phyloP scores from a whole-genome alignment of 2,329 filamentous ascomycete species.

The Teratosphaeriaceae sp. region DNA sequence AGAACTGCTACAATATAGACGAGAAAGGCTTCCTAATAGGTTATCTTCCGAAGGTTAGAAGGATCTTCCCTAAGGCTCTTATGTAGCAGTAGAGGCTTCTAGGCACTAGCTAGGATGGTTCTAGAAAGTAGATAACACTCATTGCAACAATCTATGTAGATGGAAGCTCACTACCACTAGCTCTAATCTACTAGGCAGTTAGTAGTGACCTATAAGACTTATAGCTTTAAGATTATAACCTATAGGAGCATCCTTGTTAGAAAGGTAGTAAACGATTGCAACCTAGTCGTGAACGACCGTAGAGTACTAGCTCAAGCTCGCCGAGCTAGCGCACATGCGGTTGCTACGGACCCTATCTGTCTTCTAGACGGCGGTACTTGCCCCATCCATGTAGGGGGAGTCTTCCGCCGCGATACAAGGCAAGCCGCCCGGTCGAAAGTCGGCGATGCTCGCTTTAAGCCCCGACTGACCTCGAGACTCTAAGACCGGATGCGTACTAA shows the following conservation, averaged over 20 bases:
- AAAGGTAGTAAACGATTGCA: conserved; percentile 9
- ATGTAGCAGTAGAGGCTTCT: conserved; percentile 5
- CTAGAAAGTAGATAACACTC: conserved; percentile 13
- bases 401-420: too few relatives aligned
- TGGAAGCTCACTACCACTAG: conserved; percentile 10
- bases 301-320: background rate
- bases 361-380: too few relatives aligned
- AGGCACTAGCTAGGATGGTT: conserved; percentile 13
- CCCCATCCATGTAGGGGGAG: too few relatives aligned
- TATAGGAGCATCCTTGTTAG: conserved; percentile 2
- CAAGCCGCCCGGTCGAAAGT: too few relatives aligned
- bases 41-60: conserved; percentile 8
- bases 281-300: conserved; percentile 14
- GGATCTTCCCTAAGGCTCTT: conserved; percentile 9
- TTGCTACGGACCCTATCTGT: too few relatives aligned
- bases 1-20: conserved; percentile 16
- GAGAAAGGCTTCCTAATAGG: conserved; percentile 14
- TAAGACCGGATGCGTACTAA: too few relatives aligned
- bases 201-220: conserved; percentile 10
- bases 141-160: conserved; percentile 13
- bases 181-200: conserved; percentile 11
- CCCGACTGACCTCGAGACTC: too few relatives aligned
- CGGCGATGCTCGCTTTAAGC: too few relatives aligned
- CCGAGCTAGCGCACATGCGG: too few relatives aligned
- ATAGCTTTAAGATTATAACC: conserved; percentile 14